These are phyloP conservation scores for Pleurotus platypus DNA, from an alignment of 768 basidiomycete genomes.

Conservation along the genomic window DNA sequence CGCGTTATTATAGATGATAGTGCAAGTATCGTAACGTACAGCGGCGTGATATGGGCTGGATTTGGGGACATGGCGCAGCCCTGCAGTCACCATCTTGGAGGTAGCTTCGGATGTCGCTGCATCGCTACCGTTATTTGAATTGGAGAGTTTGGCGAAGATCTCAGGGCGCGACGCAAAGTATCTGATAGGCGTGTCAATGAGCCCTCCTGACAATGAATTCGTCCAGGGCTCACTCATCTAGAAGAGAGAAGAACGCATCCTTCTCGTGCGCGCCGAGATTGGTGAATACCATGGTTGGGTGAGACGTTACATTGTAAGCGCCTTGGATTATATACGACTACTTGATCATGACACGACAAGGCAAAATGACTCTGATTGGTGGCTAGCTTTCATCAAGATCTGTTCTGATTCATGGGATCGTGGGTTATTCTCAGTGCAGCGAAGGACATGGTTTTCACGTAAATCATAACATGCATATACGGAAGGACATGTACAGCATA, in stretches of 20 bases:
- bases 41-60: conserved; percentile 32
- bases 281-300: conserved; percentile 60
- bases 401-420: too few species aligned
- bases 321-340: too few species aligned
- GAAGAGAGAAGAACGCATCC: conserved; percentile 74
- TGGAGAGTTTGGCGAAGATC: conserved; percentile 36
- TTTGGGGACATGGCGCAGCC: conserved; percentile 17
- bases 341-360: too few species aligned
- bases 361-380: too few species aligned
- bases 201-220: too few species aligned
- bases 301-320: too few species aligned
- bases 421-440: too few species aligned
- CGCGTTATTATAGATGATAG: background rate
- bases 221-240: conserved; percentile 63
- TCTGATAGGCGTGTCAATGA: conserved; percentile 29
- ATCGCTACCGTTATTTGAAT: conserved; percentile 16
- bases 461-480: conserved; percentile 29
- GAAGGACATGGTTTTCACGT: background rate
- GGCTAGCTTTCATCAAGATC: too few species aligned
- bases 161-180: conserved; percentile 76
- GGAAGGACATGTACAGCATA: conserved; percentile 7
- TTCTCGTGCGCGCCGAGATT: conserved; percentile 67
- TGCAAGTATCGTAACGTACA: conserved; percentile 26
- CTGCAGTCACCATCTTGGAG: conserved; percentile 23
- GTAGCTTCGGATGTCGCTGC: conserved; percentile 8